phyloP scores from a whole-genome alignment of 2,329 filamentous ascomycete species.

The Clonostachys rosea region DNA sequence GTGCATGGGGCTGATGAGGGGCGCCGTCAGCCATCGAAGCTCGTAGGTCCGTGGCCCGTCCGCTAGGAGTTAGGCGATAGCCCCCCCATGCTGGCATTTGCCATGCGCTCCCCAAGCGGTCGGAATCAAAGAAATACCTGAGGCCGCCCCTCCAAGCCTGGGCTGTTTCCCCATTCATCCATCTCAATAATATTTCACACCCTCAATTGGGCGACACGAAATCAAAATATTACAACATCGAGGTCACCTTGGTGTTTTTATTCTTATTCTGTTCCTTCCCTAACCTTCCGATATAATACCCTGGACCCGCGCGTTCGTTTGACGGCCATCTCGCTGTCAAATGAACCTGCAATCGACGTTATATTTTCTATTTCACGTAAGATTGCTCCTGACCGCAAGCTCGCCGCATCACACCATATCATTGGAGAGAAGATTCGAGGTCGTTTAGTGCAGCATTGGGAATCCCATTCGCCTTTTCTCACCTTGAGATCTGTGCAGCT shows the following conservation, averaged over 20 bases:
- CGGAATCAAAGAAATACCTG: slow-evolving; percentile 1
- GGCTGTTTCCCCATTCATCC: not conserved
- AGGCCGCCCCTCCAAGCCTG: not conserved
- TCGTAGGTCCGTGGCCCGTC: too few species aligned
- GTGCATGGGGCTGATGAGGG: too few species aligned
- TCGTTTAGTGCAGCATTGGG: too few species aligned
- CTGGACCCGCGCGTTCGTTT: slow-evolving; percentile 78
- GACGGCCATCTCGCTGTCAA: slow-evolving; percentile 82
- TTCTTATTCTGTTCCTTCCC: slow-evolving; percentile 6
- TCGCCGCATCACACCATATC: too few species aligned
- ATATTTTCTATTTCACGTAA: slow-evolving; percentile 59
- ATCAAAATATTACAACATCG: not conserved
- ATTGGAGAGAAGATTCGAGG: too few species aligned
- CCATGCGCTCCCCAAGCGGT: too few species aligned
- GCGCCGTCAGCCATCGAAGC: too few species aligned
- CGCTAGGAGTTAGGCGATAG: too few species aligned
- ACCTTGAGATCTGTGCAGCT: too few species aligned
- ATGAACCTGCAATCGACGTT: slow-evolving; percentile 89
- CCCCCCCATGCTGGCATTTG: too few species aligned
- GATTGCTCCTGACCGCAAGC: slow-evolving; percentile 15
- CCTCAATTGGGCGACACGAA: not conserved
- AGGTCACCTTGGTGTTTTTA: not conserved
- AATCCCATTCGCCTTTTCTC: too few species aligned
- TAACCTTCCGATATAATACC: slow-evolving; percentile 6
- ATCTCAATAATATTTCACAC: not conserved